Conservation (phyloP, 345 rosid species). For the Brassica carinata region DNA sequence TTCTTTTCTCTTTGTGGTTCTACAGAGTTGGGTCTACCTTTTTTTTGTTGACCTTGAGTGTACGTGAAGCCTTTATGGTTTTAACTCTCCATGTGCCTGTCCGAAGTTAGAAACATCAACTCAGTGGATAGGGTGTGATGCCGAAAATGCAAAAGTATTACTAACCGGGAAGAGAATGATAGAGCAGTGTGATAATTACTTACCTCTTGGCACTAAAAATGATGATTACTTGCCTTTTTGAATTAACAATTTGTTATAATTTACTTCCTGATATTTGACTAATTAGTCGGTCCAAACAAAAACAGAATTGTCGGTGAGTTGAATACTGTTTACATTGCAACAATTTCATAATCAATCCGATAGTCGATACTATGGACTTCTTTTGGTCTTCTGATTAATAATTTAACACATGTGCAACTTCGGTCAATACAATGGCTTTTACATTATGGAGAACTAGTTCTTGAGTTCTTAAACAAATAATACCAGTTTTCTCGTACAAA, state of each 20-base stretch:
- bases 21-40: constrained; percentile 11
- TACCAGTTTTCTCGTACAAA: constrained; percentile 23
- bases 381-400: constrained; percentile 16
- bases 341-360: constrained; percentile 20
- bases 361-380: background rate
- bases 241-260: background rate
- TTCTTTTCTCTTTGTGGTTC: background rate
- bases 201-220: background rate
- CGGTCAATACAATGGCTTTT: constrained; percentile 26
- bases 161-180: background rate
- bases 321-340: constrained; percentile 19
- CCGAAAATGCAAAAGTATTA: background rate
- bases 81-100: constrained; percentile 7
- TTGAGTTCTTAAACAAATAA: constrained; percentile 16
- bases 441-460: constrained; percentile 30
- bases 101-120: constrained; percentile 28
- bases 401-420: constrained; percentile 35
- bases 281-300: constrained; percentile 12
- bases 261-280: constrained; percentile 3
- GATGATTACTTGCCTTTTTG: background rate
- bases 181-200: background rate
- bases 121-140: constrained; percentile 3
- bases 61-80: background rate
- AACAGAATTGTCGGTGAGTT: constrained; percentile 20
- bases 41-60: constrained; percentile 5